Evolutionary conservation across 164 flowering plant species (phyloP), one percentile per base, ranked within the genome.

Genomic region (Kalanchoe fedtschenkoi): DNA sequence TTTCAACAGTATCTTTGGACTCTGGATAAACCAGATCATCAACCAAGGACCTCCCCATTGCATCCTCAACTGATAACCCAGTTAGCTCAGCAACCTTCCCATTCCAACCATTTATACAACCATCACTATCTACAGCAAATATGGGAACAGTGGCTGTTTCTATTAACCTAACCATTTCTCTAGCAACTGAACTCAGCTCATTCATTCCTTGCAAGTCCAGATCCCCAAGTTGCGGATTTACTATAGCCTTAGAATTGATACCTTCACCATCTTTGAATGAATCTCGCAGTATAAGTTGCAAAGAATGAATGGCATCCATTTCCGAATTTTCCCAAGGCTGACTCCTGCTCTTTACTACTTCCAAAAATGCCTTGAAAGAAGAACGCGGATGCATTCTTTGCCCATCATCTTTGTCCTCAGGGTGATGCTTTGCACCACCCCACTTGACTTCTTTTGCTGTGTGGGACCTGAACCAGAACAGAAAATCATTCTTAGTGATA

Each of bases 381-480:
- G 77, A 70, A 16, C 74, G 34, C 0, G 74, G 77, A 54, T 74
- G 71, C 74, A 74, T 70, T 22, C 46, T 42, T 16, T 60, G 61
- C 33, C 74, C 66, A 42, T 68, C 74, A 47, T 67, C 76, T 29
- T 64, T 66, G 56, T 63, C 71, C 29, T 61, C 51, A 0, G 70
- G 70, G 34, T 66, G 66, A 53, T 75, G 72, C 28, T 71, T 71
- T 8, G 73, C 78, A 38, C 78, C 78, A 26, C 75, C 78, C 78
- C 78, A 71, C 43, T 69, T 67, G 24, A 75, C 42, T 63, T 75
- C 75, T 61, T 71, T 69, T 3, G 69, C 75, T 17, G 69, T 66
- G 43, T 69, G 73, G 39, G 75, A 73, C 29, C 77, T 62, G 46
- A 76, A 76, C 80, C 80, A 76, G 34, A 64, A 64, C 3, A 63